Conservation (phyloP, 345 rosid species). For the Aegle marmelos region DNA sequence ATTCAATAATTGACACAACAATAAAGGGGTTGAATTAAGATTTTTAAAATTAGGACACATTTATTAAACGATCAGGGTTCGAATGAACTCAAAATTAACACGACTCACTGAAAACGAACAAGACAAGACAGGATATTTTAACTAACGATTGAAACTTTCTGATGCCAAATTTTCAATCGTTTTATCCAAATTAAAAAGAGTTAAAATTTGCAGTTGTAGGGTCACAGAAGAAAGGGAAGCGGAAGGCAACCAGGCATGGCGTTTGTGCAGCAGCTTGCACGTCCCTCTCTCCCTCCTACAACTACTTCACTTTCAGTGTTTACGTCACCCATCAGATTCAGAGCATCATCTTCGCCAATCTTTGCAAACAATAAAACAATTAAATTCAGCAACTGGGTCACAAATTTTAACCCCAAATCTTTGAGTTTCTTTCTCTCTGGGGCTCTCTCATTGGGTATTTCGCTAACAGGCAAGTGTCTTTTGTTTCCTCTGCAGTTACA, state of each 20-base stretch:
- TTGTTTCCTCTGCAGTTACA: neutral
- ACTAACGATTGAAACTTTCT: neutral
- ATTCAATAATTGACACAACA: too few relatives aligned
- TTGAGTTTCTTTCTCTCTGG: constrained; percentile 58
- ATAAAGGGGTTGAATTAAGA: too few relatives aligned
- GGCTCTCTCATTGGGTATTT: constrained; percentile 57
- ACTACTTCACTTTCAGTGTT: constrained; percentile 8
- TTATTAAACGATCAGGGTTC: too few relatives aligned
- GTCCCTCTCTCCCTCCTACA: constrained; percentile 18
- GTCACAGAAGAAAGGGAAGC: constrained; percentile 8
- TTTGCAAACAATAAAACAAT: constrained; percentile 15
- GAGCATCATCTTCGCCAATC: constrained; percentile 18
- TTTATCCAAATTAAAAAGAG: constrained; percentile 5
- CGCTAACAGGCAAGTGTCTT: constrained; percentile 49
- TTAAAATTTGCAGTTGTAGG: constrained; percentile 3
- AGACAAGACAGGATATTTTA: too few relatives aligned
- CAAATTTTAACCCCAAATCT: constrained; percentile 47
- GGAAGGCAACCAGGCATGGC: constrained; percentile 21
- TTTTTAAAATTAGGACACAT: too few relatives aligned
- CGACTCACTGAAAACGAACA: too few relatives aligned
- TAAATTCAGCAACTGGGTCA: constrained; percentile 31
- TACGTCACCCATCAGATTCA: constrained; percentile 15
- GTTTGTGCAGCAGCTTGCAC: constrained; percentile 27
- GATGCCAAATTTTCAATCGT: neutral
- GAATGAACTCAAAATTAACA: too few relatives aligned